Percentiles rank a stretch among this genome's conserved stretches.
These are phyloP conservation scores for Diaporthe destruens DNA, from an alignment of 2,329 filamentous ascomycete genomes.

Conservation along the genomic window DNA sequence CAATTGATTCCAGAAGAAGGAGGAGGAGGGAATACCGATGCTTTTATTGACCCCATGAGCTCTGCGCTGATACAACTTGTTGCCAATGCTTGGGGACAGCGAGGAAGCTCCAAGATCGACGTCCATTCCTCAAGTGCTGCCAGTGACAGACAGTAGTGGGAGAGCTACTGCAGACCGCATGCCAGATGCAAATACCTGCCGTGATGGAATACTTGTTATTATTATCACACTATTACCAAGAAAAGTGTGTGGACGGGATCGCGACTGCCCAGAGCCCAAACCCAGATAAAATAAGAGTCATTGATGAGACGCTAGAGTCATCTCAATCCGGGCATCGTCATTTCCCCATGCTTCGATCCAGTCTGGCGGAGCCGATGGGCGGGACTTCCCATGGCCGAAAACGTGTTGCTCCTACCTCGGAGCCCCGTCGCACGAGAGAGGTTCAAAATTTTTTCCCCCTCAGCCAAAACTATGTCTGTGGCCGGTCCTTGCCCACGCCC, in stretches of 20 bases:
- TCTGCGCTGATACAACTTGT: not conserved
- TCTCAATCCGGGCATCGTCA: slow-evolving; percentile 28
- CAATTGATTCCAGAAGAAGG: slow-evolving; percentile 2
- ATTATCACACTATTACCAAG: too few relatives aligned
- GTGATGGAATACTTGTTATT: not conserved
- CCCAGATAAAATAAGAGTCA: slow-evolving; percentile 22
- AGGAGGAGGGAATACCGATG: slow-evolving; percentile 8
- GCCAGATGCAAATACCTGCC: slow-evolving; percentile 5
- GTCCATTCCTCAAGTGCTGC: not conserved
- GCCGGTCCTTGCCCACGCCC: not conserved
- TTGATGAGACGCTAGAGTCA: slow-evolving; percentile 27
- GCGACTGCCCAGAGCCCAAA: not conserved
- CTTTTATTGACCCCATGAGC: slow-evolving; percentile 17
- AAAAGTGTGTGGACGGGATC: too few relatives aligned
- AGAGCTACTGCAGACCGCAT: not conserved
- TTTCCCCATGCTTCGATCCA: slow-evolving; percentile 35
- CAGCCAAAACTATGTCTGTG: not conserved
- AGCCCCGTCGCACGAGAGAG: slow-evolving; percentile 14
- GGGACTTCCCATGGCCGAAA: slow-evolving; percentile 17
- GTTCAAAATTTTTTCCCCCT: slow-evolving; percentile 25
- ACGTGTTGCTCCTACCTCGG: slow-evolving; percentile 29
- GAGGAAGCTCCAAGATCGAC: slow-evolving; percentile 4
- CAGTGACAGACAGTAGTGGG: not conserved
- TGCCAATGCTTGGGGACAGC: not conserved
- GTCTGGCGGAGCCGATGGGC: slow-evolving; percentile 34